Conservation (phyloP, 441 rosid genomes). For the Adansonia madagascariensis region DNA sequence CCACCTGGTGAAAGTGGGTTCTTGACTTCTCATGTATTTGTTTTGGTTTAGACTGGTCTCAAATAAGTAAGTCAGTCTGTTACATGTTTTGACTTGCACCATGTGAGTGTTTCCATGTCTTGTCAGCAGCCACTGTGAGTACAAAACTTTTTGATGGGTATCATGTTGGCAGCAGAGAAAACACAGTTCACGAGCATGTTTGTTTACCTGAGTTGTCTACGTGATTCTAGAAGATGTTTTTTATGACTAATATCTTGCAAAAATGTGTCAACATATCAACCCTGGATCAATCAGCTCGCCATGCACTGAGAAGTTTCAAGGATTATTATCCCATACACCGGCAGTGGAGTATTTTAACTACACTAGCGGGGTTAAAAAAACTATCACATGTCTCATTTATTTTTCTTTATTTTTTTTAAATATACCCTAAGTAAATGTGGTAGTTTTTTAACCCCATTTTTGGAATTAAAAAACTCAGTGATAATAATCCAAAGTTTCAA, state of each 20-base stretch:
- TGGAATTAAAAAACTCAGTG: too few species aligned
- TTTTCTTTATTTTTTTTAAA: too few species aligned
- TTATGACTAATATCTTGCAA: background rate
- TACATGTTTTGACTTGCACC: slow-evolving; percentile 10
- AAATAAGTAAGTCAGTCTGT: background rate
- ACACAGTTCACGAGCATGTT: background rate
- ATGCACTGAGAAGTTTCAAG: slow-evolving; percentile 1
- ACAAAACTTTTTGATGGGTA: slow-evolving; percentile 5
- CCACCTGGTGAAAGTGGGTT: slow-evolving; percentile 11
- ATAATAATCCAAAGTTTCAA: slow-evolving; percentile 1
- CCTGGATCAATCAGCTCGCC: slow-evolving; percentile 17
- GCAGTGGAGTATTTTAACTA: too few species aligned
- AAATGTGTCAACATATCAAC: background rate
- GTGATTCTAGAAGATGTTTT: slow-evolving; percentile 5
- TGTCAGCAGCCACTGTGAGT: slow-evolving; percentile 9
- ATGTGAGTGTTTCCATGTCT: background rate
- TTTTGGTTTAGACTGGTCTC: background rate
- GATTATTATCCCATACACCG: too few species aligned
- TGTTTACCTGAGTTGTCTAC: background rate
- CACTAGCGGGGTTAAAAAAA: too few species aligned
- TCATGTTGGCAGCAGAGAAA: background rate
- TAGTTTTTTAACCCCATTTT: too few species aligned
- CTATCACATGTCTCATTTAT: too few species aligned
- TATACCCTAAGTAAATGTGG: too few species aligned
- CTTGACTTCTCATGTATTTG: background rate